These are phyloP conservation scores for Pyrrhoderma lamaoense DNA, from an alignment of 1,284 basidiomycete genomes.

Conservation along the genomic window DNA sequence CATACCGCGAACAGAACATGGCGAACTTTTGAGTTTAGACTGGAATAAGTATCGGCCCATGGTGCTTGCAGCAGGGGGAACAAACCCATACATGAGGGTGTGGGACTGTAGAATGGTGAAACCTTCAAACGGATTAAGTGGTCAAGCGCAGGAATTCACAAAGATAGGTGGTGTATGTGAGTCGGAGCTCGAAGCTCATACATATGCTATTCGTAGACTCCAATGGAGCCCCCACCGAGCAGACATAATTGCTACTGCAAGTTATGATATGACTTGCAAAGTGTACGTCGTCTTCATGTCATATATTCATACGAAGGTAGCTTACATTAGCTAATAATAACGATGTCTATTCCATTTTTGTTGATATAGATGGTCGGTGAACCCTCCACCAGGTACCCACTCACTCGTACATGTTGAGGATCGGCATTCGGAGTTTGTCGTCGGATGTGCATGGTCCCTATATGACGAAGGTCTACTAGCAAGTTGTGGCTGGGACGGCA, in stretches of 20 bases:
- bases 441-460: conserved; percentile 83
- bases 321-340: too few relatives aligned
- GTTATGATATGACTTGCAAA: conserved; percentile 96
- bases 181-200: conserved; percentile 63
- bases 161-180: conserved; percentile 66
- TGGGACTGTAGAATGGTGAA: conserved; percentile 85
- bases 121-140: conserved; percentile 25
- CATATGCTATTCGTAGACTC: conserved; percentile 74
- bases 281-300: conserved; percentile 49
- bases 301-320: neutral
- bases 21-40: conserved; percentile 71
- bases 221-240: conserved; percentile 73
- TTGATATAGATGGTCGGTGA: conserved; percentile 61
- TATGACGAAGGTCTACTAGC: conserved; percentile 83
- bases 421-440: conserved; percentile 91
- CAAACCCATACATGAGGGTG: conserved; percentile 73
- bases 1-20: conserved; percentile 13
- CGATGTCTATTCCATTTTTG: neutral
- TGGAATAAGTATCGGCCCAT: conserved; percentile 91
- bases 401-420: conserved; percentile 69
- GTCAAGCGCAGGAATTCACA: conserved; percentile 23
- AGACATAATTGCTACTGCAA: conserved; percentile 74
- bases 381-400: conserved; percentile 43
- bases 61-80: conserved; percentile 71
- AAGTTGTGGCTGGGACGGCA: conserved; percentile 87